Evolutionary conservation across 441 rosid species (phyloP).

Genomic region (Cnidoscolus chayamansa): DNA sequence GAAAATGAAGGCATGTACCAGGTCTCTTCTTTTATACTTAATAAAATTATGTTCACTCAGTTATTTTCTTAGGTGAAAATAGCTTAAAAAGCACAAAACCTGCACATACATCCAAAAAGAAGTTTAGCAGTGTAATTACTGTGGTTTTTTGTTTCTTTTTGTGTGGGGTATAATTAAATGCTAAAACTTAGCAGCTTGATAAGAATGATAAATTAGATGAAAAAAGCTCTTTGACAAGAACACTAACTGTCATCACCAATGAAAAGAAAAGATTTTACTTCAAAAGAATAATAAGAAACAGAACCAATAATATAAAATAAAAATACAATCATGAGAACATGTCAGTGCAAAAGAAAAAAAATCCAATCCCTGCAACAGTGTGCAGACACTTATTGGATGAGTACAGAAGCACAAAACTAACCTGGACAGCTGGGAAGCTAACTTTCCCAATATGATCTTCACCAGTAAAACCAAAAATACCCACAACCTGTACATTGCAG

Average conservation of each 20-base stretch:
- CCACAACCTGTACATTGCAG: slow-evolving; percentile 50
- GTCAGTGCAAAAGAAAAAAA: slow-evolving; percentile 9
- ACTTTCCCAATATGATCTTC: slow-evolving; percentile 95
- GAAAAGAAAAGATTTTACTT: not conserved
- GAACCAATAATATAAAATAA: not conserved
- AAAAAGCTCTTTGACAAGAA: not conserved
- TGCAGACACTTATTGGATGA: not conserved
- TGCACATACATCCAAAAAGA: no score
- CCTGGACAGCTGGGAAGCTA: slow-evolving; percentile 92
- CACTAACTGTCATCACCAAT: not conserved
- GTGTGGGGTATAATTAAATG: not conserved
- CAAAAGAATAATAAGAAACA: not conserved
- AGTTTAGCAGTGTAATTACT: no score
- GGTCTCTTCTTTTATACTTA: not conserved
- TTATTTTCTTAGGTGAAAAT: not conserved
- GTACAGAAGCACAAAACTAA: slow-evolving; percentile 20
- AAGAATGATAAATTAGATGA: not conserved
- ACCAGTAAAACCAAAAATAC: slow-evolving; percentile 87
- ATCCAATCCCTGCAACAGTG: not conserved
- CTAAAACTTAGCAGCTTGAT: not conserved
- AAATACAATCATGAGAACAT: not conserved
- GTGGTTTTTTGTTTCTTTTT: not conserved
- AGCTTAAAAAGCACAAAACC: no score
- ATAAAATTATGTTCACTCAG: not conserved
- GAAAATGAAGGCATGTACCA: not conserved